These are phyloP conservation scores for Diaporthe batatas DNA, from an alignment of 2,329 filamentous ascomycete species.

Conservation along the genomic window DNA sequence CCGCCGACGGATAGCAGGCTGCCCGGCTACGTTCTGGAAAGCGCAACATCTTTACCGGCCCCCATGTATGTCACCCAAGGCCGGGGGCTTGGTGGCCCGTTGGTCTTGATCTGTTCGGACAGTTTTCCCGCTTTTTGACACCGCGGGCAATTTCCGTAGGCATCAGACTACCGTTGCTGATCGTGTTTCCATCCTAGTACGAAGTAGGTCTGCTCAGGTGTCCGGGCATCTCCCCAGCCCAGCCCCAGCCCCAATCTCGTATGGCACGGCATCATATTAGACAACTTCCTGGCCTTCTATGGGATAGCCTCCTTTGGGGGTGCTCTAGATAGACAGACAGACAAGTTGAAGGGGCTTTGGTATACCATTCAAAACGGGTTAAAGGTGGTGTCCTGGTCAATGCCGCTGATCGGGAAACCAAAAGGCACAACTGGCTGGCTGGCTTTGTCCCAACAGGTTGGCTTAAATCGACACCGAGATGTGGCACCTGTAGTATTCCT, in stretches of 20 bases:
- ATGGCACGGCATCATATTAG: no score
- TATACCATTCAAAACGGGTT: no score
- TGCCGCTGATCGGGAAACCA: constrained; percentile 19
- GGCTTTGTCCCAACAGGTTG: neutral
- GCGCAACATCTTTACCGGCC: no score
- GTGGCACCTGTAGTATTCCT: neutral
- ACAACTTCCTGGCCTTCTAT: no score
- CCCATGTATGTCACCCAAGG: no score
- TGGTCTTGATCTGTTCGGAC: neutral
- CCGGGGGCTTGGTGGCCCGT: no score
- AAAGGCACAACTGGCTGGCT: neutral
- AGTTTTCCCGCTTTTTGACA: neutral
- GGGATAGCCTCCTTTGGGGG: no score
- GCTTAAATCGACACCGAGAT: neutral
- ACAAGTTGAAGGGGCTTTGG: no score
- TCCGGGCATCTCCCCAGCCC: no score
- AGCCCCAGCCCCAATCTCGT: no score
- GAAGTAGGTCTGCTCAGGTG: neutral
- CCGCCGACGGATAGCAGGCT: constrained; percentile 13
- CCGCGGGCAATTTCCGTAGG: neutral
- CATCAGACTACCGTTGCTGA: neutral
- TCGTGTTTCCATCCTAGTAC: neutral
- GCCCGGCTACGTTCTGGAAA: constrained; percentile 20
- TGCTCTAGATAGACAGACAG: no score
- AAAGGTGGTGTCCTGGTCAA: neutral